phyloP scores from a whole-genome alignment of 345 rosid genomes.

The Limnanthes douglasii region DNA sequence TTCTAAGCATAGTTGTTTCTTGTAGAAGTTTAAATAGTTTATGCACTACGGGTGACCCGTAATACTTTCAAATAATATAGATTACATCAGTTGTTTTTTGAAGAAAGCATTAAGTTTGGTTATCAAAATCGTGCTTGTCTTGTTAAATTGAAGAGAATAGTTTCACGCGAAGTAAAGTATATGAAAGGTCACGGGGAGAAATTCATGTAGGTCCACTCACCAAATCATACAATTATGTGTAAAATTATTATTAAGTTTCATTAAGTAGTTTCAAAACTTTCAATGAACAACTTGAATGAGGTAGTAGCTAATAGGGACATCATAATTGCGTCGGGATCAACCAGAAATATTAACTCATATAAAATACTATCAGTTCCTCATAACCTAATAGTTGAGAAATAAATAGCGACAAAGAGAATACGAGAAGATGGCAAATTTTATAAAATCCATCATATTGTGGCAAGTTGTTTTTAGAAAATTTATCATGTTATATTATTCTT shows the following conservation, averaged over 20 bases:
- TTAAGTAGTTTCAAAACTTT: no score
- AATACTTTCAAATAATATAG: conserved; percentile 40
- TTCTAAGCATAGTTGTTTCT: no score
- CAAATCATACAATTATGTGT: conserved; percentile 5
- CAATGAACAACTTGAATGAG: conserved; percentile 23
- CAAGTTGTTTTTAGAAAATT: no score
- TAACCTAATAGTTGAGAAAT: conserved; percentile 20
- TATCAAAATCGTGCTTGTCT: conserved; percentile 55
- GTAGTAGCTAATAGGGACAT: conserved; percentile 21
- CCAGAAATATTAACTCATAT: conserved; percentile 17
- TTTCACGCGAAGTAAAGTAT: conserved; percentile 40
- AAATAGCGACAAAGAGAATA: conserved; percentile 20
- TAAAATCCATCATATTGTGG: no score
- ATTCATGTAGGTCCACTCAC: conserved; percentile 27
- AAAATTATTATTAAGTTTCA: no score
- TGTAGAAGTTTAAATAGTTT: conserved; percentile 1
- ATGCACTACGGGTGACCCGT: conserved; percentile 11
- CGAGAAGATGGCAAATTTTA: no score
- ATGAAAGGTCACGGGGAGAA: conserved; percentile 88
- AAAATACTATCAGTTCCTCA: conserved; percentile 14
- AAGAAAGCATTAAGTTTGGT: conserved; percentile 64
- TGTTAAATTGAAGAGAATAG: conserved; percentile 90
- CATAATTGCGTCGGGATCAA: conserved; percentile 27
- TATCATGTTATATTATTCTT: no score
- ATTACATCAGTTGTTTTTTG: conserved; percentile 80